Evolutionary conservation across 148 eudicot species (phyloP).

Genomic region (Talinum fruticosum): DNA sequence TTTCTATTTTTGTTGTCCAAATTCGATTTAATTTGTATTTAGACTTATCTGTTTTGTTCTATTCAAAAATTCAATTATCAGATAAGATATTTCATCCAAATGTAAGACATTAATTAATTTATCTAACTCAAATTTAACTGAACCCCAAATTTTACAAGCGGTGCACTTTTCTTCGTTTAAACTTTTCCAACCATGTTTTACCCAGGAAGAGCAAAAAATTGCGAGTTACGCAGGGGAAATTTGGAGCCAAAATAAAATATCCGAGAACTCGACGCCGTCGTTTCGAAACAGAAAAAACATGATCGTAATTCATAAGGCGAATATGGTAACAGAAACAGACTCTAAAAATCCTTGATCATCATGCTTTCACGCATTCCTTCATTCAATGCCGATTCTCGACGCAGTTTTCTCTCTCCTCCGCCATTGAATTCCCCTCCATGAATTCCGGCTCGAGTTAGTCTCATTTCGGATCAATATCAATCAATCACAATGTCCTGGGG

Average conservation of each 20-base stretch:
- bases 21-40: no score
- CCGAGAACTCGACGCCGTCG: background rate
- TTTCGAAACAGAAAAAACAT: background rate
- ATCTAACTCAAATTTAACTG: no score
- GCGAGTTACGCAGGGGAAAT: no score
- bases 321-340: background rate
- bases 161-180: no score
- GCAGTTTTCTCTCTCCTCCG: background rate
- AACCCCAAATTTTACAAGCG: no score
- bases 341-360: background rate
- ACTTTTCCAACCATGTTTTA: no score
- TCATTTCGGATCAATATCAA: background rate
- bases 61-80: no score
- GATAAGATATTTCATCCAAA: no score
- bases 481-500: constrained; percentile 68
- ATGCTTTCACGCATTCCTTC: background rate
- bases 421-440: background rate
- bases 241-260: background rate
- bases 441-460: background rate
- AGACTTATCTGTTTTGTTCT: no score
- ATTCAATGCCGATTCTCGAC: background rate
- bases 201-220: no score
- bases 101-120: no score
- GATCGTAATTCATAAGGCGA: background rate
- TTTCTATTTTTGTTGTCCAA: no score